Percentiles rank a stretch among this genome's conserved stretches.
Evolutionary conservation across 306 rosid genomes (phyloP).

Genomic region (Dryas octopetala): DNA sequence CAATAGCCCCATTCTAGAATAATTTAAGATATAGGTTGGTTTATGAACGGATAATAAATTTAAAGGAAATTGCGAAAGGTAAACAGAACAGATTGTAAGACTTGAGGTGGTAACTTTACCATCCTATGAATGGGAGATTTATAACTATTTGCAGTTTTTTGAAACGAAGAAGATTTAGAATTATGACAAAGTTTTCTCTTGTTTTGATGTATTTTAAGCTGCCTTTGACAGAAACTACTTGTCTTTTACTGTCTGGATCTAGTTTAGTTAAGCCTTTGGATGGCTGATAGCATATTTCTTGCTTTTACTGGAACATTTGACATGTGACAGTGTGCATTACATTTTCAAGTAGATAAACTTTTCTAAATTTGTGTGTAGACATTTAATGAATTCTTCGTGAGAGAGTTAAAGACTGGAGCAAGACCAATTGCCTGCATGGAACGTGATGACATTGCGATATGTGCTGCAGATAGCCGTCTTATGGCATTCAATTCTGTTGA

Average conservation of each 20-base stretch:
- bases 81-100: too few species aligned
- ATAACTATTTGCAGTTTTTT: too few species aligned
- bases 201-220: background rate
- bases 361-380: slow-evolving; percentile 57
- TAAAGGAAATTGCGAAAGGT: too few species aligned
- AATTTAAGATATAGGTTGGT: too few species aligned
- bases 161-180: too few species aligned
- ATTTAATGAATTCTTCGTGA: slow-evolving; percentile 82
- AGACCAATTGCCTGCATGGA: slow-evolving; percentile 70
- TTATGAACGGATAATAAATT: too few species aligned
- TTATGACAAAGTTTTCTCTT: background rate
- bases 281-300: background rate
- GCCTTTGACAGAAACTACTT: background rate
- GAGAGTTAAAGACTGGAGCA: slow-evolving; percentile 85
- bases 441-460: slow-evolving; percentile 70
- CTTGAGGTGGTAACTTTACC: too few species aligned
- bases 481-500: slow-evolving; percentile 75
- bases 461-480: slow-evolving; percentile 93
- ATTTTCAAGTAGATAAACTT: background rate
- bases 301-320: background rate
- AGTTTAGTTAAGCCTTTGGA: background rate
- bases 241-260: background rate
- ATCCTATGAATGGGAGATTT: too few species aligned
- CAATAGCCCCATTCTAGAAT: too few species aligned
- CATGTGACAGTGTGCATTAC: background rate